A percentile compares a stretch with the other conserved stretches of the same genome.
These are phyloP conservation scores for Kalmanozyma brasiliensis DNA, from an alignment of 1,284 basidiomycete genomes.

Conservation along the genomic window DNA sequence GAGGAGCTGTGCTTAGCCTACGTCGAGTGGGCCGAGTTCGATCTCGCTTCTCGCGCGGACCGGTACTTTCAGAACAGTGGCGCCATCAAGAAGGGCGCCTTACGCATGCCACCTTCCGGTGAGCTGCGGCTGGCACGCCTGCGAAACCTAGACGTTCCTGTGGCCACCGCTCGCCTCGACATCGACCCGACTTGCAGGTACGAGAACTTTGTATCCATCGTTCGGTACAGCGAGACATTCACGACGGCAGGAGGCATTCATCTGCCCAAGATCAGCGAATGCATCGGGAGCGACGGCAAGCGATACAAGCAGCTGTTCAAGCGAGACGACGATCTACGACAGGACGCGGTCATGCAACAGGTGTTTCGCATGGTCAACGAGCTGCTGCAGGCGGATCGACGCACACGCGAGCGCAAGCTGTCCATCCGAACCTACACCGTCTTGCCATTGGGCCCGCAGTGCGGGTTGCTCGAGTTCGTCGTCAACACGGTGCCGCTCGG, in stretches of 20 bases:
- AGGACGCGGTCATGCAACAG: slow-evolving; percentile 99
- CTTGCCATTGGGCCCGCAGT: slow-evolving; percentile 81
- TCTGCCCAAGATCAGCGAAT: slow-evolving; percentile 82
- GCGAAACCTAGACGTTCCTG: slow-evolving; percentile 71
- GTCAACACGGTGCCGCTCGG: slow-evolving; percentile 79
- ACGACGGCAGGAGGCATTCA: slow-evolving; percentile 81
- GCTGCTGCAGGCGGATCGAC: slow-evolving; percentile 78
- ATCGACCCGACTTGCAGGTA: slow-evolving; percentile 76
- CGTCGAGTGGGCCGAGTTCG: slow-evolving; percentile 81
- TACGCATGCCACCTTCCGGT: slow-evolving; percentile 35
- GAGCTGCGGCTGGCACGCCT: slow-evolving; percentile 39
- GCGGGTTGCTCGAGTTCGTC: slow-evolving; percentile 92
- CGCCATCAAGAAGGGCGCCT: slow-evolving; percentile 36
- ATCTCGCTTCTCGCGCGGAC: slow-evolving; percentile 68
- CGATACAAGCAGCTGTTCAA: slow-evolving; percentile 92
- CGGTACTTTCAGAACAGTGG: slow-evolving; percentile 40
- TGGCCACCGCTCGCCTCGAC: slow-evolving; percentile 79
- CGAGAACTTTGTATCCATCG: slow-evolving; percentile 74
- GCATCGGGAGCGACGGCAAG: slow-evolving; percentile 77
- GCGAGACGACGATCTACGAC: slow-evolving; percentile 86
- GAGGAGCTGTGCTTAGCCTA: slow-evolving; percentile 79
- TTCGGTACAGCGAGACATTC: slow-evolving; percentile 72
- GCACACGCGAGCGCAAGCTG: slow-evolving; percentile 79
- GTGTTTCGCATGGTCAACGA: slow-evolving; percentile 90
- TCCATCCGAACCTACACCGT: slow-evolving; percentile 87